Base-by-base conservation (phyloP, 2,329 filamentous ascomycete species). In the Botrytis sinoallii region DNA sequence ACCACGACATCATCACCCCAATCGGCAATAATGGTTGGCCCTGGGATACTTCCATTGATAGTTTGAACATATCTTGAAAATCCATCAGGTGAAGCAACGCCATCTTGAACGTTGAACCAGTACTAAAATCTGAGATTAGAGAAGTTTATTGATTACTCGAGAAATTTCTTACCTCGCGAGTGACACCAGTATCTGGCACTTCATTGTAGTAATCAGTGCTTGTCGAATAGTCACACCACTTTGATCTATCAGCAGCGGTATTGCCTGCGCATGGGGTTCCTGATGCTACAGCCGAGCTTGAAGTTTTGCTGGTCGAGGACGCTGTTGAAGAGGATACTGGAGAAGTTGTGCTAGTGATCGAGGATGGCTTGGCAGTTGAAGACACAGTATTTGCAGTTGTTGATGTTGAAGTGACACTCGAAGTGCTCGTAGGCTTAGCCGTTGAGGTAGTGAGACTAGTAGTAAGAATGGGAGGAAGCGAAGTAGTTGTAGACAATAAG, bases 221-320 rank as follows among this genome's bases (percentile, higher is more conserved):
- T 68, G 87, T 82, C 59, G 83, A 84, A 74, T 84, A 85, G 59
- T 86, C 81, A 38, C 85, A 85, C 86, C 85, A 85, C 57, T 75
- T 74, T 18, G 74, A 74, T 22, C 76, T 68, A 72, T 75, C 73
- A 20, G 42, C 52, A 14, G 74, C 75, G 69, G 74, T 35, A 57
- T 74, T 55, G 4, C 68, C 68, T 20, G 68, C 68, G 61, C 68
- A 70, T 61, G 68, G 66, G 40, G 48, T 68, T 68, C 66, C 66
- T 68, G 16, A 38, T 40, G 66, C n/a, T 55, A 14, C n/a, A 22
- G 14, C 18, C 0, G 48, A 68, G 48, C 66, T 68, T 42, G 40
- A 38, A 42, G 66, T 68, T 20, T 42, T 68, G 32, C 66, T 68
- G 25, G 66, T 68, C 40, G 25, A 57, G 16, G 48, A 57, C 32